phyloP scores from a whole-genome alignment of 345 rosid species.

The Linum trigynum region DNA sequence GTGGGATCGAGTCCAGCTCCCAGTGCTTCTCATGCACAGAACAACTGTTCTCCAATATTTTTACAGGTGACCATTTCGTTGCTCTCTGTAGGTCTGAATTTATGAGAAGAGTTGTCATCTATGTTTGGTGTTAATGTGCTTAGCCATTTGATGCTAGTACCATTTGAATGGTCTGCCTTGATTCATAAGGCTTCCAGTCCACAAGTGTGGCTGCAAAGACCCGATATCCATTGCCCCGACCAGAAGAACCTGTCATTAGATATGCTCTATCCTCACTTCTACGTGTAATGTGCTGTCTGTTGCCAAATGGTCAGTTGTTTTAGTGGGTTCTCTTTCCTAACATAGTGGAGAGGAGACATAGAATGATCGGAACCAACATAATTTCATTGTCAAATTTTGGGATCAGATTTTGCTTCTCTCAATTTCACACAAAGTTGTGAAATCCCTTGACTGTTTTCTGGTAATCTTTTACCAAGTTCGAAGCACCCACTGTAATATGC shows the following conservation, averaged over 20 bases:
- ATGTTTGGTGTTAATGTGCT: background rate
- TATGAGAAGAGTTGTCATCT: background rate
- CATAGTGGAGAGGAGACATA: background rate
- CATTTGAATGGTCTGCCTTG: background rate
- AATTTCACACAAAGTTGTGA: too few species aligned
- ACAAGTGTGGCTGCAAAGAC: background rate
- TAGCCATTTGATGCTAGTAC: background rate
- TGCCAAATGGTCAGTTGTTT: background rate
- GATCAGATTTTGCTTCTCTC: too few species aligned
- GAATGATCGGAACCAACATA: too few species aligned
- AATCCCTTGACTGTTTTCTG: too few species aligned
- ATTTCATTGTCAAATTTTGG: background rate
- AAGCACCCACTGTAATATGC: background rate
- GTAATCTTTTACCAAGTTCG: background rate
- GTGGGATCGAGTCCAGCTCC: conserved; percentile 68
- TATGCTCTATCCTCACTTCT: background rate
- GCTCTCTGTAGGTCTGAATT: background rate
- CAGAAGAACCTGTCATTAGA: background rate
- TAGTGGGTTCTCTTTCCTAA: background rate
- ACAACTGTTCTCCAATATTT: conserved; percentile 86
- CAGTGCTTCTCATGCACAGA: conserved; percentile 65
- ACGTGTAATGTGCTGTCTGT: background rate
- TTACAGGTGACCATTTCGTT: conserved; percentile 49
- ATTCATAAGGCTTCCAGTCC: background rate
- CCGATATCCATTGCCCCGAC: background rate